Evolutionary conservation across 176 grass and related monocot species (phyloP).

Genomic region (Rhipidocladum racemiflorum): DNA sequence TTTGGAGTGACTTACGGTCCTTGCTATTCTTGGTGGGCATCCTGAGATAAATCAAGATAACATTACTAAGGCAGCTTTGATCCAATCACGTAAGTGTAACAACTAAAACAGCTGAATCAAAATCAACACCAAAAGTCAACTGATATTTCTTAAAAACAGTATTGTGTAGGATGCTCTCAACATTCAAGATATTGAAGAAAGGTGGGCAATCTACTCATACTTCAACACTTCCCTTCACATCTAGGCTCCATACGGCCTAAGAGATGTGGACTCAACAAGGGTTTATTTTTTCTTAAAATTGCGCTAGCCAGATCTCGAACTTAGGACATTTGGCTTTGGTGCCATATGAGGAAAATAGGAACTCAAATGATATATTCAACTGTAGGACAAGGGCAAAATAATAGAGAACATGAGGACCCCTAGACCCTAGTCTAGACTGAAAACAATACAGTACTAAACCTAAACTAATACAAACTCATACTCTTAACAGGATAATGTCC

Average conservation of each 20-base stretch:
- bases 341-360: not conserved
- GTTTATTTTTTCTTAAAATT: slow-evolving; percentile 8
- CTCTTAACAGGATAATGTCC: not conserved
- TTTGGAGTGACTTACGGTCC: slow-evolving; percentile 58
- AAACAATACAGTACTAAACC: slow-evolving; percentile 3
- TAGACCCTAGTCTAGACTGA: not conserved
- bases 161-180: not conserved
- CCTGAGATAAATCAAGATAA: slow-evolving; percentile 48
- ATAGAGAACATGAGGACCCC: not conserved
- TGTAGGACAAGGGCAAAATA: not conserved
- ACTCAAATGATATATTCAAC: not conserved
- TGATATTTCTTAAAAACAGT: not conserved
- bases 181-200: not conserved
- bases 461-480: slow-evolving; percentile 14
- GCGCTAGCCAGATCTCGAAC: not conserved
- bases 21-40: slow-evolving; percentile 81
- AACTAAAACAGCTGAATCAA: not conserved
- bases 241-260: not conserved
- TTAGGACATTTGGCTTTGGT: not conserved
- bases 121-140: slow-evolving; percentile 1
- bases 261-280: not conserved
- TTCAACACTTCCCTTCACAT: not conserved
- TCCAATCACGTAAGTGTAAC: slow-evolving; percentile 6
- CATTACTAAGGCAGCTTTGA: slow-evolving; percentile 15
- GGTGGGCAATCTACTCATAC: not conserved